Evolutionary conservation across 768 basidiomycete species (phyloP).

Genomic region (Ramaria sp.): DNA sequence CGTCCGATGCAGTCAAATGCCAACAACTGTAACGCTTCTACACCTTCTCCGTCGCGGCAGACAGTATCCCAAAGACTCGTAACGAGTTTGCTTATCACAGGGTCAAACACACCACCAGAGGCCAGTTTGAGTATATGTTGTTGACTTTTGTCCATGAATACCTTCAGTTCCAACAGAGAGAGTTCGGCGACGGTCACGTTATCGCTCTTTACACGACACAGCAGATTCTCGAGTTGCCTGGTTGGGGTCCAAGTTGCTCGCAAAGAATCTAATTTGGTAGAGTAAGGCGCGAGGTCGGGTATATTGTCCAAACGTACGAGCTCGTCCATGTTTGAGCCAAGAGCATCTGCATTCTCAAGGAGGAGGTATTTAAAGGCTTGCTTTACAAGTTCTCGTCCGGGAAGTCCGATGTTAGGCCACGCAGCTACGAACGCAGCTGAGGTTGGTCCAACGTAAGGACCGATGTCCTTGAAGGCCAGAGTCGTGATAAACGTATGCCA

Average conservation of each 20-base stretch:
- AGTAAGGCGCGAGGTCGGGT: constrained; percentile 40
- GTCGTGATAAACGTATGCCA: constrained; percentile 73
- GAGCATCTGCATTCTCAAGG: constrained; percentile 43
- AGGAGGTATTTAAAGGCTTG: constrained; percentile 62
- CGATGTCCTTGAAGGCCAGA: constrained; percentile 57
- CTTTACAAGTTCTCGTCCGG: constrained; percentile 42
- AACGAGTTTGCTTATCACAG: constrained; percentile 57
- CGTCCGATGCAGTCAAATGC: constrained; percentile 89
- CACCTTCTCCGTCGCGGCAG: constrained; percentile 68
- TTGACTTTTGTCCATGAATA: constrained; percentile 37
- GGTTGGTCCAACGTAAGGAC: constrained; percentile 78
- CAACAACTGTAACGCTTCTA: constrained; percentile 52
- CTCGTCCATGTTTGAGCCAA: constrained; percentile 55
- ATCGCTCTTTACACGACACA: constrained; percentile 68
- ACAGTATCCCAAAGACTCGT: constrained; percentile 57
- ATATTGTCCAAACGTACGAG: constrained; percentile 71
- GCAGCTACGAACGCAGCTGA: constrained; percentile 72
- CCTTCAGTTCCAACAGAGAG: constrained; percentile 66
- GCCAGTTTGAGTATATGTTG: constrained; percentile 48
- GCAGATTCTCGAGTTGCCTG: constrained; percentile 52
- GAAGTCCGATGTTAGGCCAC: constrained; percentile 55
- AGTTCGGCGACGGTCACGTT: constrained; percentile 69
- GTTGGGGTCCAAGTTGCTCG: constrained; percentile 29
- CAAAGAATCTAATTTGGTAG: constrained; percentile 28
- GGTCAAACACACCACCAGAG: constrained; percentile 81